Base-by-base conservation (phyloP, 805 yeast genomes). In the Wickerhamomyces mucosus region DNA sequence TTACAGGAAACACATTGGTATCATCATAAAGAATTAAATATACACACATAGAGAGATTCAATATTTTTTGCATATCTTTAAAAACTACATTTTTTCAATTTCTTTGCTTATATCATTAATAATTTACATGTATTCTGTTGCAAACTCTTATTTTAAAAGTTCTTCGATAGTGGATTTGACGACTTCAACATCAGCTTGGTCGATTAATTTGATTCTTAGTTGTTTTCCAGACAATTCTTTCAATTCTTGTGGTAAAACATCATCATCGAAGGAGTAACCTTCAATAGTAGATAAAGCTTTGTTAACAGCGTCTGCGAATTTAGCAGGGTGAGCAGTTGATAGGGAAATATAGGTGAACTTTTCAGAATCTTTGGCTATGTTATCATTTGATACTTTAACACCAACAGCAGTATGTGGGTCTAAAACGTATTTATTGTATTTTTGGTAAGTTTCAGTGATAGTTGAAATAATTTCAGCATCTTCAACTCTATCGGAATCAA, bases 351-450 rank as follows among this genome's bases (percentile, higher is more conserved):
- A 69, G 34, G 71, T 63, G 24, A 66, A 58, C 18, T 62, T 51
- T 15, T 56, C 37, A 17, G 56, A 51, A 27, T 63, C 68, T 18
- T 55, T 49, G 12, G 63, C 65, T 32, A 80, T 70, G 50, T 72
- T 66, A 43, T 77, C 67, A 43, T 78, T 68, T 25, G 92, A 64
- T 15, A 94, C 80, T 37, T 79, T 71, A 28, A 92, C 80, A 51
- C 97, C 98, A 34, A 92, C 95, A 23, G 99, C 86, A 26, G 95
- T 72, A 59, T 92, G 99, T 27, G 99, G 99, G 56, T 92, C 99
- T 44, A 88, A 65, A 28, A 92, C 81, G 58, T 92, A 92, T 35
- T 75, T 68, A 26, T 65, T 51, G 33, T 72, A 65, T 36, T 67
- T 62, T 21, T 76, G 63, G 61, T 86, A 92, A 12, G 75, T 67